phyloP scores from a whole-genome alignment of 2,329 filamentous ascomycete genomes.

The Beauveria caledonica region DNA sequence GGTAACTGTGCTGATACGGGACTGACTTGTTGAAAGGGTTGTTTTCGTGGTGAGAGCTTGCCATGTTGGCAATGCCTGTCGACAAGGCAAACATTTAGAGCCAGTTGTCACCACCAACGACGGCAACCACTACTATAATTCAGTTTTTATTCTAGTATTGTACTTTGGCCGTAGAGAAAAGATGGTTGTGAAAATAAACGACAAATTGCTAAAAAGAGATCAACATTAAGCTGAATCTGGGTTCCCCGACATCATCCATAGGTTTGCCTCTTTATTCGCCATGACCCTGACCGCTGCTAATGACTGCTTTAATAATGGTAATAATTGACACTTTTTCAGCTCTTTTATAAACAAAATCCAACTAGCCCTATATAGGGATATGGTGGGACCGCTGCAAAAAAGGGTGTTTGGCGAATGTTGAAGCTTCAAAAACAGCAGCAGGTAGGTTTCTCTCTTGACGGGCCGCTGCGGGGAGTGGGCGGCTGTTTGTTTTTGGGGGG shows the following conservation, averaged over 20 bases:
- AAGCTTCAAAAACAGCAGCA: too few species aligned
- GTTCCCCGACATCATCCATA: background rate
- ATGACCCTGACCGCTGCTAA: background rate
- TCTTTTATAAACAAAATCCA: too few species aligned
- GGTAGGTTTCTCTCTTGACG: background rate
- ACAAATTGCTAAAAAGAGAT: background rate
- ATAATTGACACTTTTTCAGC: background rate
- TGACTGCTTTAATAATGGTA: background rate
- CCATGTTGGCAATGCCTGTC: background rate
- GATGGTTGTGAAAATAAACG: background rate
- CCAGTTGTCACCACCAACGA: too few species aligned
- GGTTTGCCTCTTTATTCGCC: background rate
- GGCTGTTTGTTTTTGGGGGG: background rate
- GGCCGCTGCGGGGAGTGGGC: background rate
- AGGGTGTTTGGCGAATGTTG: too few species aligned
- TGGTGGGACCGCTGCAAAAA: too few species aligned
- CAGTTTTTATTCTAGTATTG: background rate
- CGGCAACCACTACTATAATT: background rate
- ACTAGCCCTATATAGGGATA: background rate
- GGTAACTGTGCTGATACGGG: background rate
- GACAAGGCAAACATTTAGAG: background rate
- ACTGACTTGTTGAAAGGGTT: background rate
- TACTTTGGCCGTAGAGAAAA: background rate
- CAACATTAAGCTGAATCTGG: constrained; percentile 2
- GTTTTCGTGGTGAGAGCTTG: background rate